Conservation (phyloP, 2,329 filamentous ascomycete genomes). For the Cladosporium sp. region DNA sequence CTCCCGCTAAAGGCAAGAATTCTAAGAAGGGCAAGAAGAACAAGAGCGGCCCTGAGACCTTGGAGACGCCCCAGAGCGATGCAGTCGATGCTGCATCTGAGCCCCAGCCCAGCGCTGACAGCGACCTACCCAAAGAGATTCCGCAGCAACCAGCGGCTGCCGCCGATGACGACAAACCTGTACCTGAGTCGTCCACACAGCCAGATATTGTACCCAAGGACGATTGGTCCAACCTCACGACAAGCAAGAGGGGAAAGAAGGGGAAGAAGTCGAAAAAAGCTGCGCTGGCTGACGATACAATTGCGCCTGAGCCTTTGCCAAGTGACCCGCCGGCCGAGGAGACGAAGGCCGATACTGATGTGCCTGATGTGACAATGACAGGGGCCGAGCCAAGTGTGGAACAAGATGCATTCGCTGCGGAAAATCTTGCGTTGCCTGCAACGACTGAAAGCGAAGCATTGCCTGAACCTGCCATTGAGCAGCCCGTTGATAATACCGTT, state of each 20-base stretch:
- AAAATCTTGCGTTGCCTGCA: not conserved
- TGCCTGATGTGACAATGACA: not conserved
- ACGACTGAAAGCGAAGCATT: not conserved
- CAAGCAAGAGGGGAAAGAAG: conserved; percentile 33
- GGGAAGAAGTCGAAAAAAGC: conserved; percentile 25
- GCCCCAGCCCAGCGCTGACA: not conserved
- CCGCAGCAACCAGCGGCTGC: not conserved
- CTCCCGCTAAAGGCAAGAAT: conserved; percentile 21
- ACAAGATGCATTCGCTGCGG: not conserved
- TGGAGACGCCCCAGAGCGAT: not conserved
- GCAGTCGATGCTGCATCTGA: not conserved
- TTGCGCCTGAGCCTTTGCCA: not conserved
- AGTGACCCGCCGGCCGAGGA: not conserved
- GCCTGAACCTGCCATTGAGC: not conserved
- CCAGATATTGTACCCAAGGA: conserved; percentile 22
- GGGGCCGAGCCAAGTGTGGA: not conserved
- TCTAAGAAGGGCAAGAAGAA: conserved; percentile 30
- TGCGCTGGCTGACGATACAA: not conserved
- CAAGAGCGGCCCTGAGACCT: not conserved
- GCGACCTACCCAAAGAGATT: not conserved
- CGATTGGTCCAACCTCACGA: conserved; percentile 21
- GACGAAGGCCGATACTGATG: not conserved
- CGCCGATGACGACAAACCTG: not conserved
- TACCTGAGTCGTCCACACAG: not conserved
- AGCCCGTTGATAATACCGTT: not conserved